Evolutionary conservation across 352 stramenopile species (phyloP).

Genomic region (Pythium scleroteichum): DNA sequence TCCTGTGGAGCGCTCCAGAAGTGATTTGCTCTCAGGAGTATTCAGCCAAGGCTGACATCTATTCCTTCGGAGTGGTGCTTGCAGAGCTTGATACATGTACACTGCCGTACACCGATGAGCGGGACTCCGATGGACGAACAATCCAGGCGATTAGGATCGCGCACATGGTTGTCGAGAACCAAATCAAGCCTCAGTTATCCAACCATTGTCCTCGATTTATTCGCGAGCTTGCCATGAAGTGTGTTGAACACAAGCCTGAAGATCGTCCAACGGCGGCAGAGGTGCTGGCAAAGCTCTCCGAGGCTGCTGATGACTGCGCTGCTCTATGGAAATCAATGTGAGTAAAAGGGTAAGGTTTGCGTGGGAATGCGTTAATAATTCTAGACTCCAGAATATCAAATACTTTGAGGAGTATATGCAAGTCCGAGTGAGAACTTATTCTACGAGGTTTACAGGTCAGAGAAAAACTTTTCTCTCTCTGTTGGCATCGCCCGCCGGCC

Average conservation of each 20-base stretch:
- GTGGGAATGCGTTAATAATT: neutral
- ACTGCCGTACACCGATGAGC: slow-evolving; percentile 31
- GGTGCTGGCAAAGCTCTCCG: slow-evolving; percentile 26
- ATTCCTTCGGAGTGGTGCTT: slow-evolving; percentile 57
- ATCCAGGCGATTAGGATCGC: slow-evolving; percentile 30
- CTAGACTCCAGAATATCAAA: neutral
- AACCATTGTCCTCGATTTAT: slow-evolving; percentile 42
- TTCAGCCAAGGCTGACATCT: slow-evolving; percentile 51
- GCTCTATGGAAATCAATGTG: slow-evolving; percentile 18
- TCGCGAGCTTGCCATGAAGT: slow-evolving; percentile 35
- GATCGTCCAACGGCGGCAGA: slow-evolving; percentile 36
- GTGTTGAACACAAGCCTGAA: slow-evolving; percentile 38
- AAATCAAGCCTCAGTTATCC: slow-evolving; percentile 35
- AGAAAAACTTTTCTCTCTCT: slow-evolving; percentile 82
- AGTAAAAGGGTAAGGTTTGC: neutral
- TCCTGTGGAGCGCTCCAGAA: slow-evolving; percentile 53
- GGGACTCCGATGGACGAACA: slow-evolving; percentile 14
- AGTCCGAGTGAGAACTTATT: neutral
- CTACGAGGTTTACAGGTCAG: slow-evolving; percentile 59
- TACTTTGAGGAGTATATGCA: neutral
- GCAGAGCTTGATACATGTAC: slow-evolving; percentile 57
- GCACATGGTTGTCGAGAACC: slow-evolving; percentile 33
- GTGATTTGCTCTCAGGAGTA: slow-evolving; percentile 39
- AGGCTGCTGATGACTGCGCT: slow-evolving; percentile 22
- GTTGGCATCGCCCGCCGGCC: slow-evolving; percentile 63